These are phyloP conservation scores for Gelatoporia subvermispora DNA, from an alignment of 768 basidiomycete genomes.

Conservation along the genomic window DNA sequence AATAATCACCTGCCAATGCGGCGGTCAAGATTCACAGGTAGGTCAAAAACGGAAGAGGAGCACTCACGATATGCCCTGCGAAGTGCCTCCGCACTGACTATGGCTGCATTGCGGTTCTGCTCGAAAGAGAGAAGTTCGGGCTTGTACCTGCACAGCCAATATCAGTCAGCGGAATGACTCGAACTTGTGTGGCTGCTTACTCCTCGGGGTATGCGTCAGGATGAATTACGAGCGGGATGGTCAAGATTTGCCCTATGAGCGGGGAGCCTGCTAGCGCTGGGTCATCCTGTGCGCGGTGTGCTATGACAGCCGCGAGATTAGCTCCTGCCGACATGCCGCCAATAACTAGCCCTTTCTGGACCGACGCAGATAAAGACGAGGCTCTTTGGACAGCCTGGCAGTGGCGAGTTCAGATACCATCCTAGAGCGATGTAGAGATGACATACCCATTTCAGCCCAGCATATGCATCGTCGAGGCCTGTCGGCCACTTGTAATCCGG, in stretches of 20 bases:
- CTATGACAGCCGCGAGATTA: constrained; percentile 15
- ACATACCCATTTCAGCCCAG: constrained; percentile 22
- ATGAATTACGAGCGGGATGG: constrained; percentile 12
- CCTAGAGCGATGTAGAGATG: background rate
- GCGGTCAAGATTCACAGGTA: background rate
- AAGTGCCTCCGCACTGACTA: constrained; percentile 16
- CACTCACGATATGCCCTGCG: constrained; percentile 5
- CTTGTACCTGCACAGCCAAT: too few relatives aligned
- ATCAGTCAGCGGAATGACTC: too few relatives aligned
- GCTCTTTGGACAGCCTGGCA: constrained; percentile 1
- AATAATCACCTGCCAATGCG: background rate
- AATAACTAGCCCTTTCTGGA: constrained; percentile 16
- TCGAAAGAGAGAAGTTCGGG: too few relatives aligned
- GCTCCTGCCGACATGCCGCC: constrained; percentile 20
- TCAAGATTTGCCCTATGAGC: constrained; percentile 21
- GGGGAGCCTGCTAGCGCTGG: constrained; percentile 10
- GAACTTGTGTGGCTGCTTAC: too few relatives aligned
- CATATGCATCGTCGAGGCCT: constrained; percentile 17
- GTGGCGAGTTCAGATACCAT: background rate
- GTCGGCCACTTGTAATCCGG: constrained; percentile 23
- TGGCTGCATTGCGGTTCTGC: constrained; percentile 15
- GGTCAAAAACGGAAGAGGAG: background rate
- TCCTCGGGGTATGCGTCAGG: constrained; percentile 16
- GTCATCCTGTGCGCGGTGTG: constrained; percentile 18
- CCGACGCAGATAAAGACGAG: constrained; percentile 2